Conservation (phyloP, 345 rosid genomes). For the Laguncularia racemosa region DNA sequence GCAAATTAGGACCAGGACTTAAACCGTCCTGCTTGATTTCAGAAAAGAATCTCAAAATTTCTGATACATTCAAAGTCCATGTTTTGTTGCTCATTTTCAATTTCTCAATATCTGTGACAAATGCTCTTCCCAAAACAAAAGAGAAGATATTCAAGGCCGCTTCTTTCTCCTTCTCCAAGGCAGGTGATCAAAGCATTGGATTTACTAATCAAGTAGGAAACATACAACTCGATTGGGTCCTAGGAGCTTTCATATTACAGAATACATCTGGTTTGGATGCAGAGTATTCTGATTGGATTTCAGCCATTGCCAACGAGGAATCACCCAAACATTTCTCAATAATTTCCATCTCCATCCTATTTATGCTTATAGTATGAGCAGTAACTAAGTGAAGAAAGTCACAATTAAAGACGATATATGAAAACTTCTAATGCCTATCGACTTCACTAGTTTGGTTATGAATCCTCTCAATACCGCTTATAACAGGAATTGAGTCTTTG, state of each 20-base stretch:
- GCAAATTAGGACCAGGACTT: too few relatives aligned
- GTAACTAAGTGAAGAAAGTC: constrained; percentile 76
- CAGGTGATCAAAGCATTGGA: too few relatives aligned
- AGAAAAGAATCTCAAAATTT: constrained; percentile 65
- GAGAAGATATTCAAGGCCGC: constrained; percentile 94
- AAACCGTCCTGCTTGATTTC: constrained; percentile 80
- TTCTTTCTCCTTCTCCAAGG: constrained; percentile 99
- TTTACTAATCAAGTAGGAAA: constrained; percentile 64
- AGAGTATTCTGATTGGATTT: constrained; percentile 36
- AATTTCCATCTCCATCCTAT: constrained; percentile 32
- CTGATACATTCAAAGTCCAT: constrained; percentile 67
- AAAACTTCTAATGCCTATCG: too few relatives aligned
- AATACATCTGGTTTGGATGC: constrained; percentile 24
- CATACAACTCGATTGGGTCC: constrained; percentile 84
- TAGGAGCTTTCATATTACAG: constrained; percentile 84
- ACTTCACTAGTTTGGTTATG: too few relatives aligned
- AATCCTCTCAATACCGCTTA: too few relatives aligned
- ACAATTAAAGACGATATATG: constrained; percentile 68
- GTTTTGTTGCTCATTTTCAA: constrained; percentile 92
- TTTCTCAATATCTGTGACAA: constrained; percentile 96
- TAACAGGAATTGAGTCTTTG: too few relatives aligned
- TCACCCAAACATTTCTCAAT: constrained; percentile 39
- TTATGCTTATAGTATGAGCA: constrained; percentile 44
- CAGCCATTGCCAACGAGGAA: constrained; percentile 31
- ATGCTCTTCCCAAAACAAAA: constrained; percentile 98